Conservation (phyloP, 208 protist species). For the Porcisia deanei region DNA sequence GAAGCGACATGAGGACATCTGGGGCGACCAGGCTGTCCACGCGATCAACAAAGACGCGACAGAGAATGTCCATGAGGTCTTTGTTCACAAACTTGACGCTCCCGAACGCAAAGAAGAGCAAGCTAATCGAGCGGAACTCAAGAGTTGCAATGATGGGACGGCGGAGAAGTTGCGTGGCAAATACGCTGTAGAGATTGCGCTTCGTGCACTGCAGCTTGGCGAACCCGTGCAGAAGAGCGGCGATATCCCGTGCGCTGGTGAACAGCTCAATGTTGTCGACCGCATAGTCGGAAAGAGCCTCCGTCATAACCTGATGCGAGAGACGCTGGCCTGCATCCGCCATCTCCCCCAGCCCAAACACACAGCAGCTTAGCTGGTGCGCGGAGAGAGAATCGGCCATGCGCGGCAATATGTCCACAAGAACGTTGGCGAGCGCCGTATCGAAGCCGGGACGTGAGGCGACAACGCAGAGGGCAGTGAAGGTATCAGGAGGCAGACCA, state of each 20-base stretch:
- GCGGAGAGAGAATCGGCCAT: conserved; percentile 49
- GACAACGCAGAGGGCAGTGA: conserved; percentile 19
- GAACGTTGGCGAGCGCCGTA: conserved; percentile 19
- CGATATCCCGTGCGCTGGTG: conserved; percentile 58
- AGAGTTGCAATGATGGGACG: conserved; percentile 55
- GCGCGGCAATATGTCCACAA: conserved; percentile 45
- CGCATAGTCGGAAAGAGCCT: conserved; percentile 66
- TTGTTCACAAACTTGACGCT: conserved; percentile 74
- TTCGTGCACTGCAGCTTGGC: conserved; percentile 76
- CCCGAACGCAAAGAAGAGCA: conserved; percentile 73
- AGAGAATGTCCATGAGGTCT: conserved; percentile 60
- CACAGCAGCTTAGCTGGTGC: conserved; percentile 45
- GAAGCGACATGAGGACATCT: conserved; percentile 65
- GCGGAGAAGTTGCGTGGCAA: conserved; percentile 42
- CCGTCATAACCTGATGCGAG: conserved; percentile 70
- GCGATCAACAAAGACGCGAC: conserved; percentile 31
- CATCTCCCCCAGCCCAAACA: conserved; percentile 66
- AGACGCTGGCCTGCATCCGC: conserved; percentile 59
- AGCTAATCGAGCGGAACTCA: conserved; percentile 42
- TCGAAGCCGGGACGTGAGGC: conserved; percentile 16
- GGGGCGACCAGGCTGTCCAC: conserved; percentile 43
- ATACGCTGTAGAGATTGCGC: conserved; percentile 76
- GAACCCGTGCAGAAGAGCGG: conserved; percentile 71
- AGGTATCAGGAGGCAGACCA: conserved; percentile 9
- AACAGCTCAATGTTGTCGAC: conserved; percentile 77